Conservation (phyloP, 345 rosid genomes). For the Corchorus capsularis region DNA sequence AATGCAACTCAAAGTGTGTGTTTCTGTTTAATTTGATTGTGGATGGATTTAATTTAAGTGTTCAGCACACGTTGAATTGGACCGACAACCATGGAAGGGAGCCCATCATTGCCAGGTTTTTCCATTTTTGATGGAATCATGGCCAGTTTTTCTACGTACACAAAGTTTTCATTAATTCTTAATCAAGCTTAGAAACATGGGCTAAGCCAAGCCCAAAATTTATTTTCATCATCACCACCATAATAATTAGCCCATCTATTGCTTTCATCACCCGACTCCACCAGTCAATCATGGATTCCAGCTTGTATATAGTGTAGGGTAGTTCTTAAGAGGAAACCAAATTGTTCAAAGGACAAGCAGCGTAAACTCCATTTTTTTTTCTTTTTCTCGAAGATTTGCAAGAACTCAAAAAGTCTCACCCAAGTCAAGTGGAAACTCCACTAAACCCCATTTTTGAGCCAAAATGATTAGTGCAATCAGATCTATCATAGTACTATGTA, state of each 20-base stretch:
- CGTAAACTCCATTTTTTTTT: too few species aligned
- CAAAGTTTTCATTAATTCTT: too few species aligned
- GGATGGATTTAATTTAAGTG: background rate
- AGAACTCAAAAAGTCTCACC: background rate
- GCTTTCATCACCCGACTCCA: background rate
- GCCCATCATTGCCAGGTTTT: background rate
- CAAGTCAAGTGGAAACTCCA: background rate
- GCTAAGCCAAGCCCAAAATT: too few species aligned
- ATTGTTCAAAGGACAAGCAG: too few species aligned
- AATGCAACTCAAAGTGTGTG: too few species aligned
- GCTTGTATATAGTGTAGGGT: background rate
- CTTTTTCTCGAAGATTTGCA: background rate
- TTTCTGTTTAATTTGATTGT: background rate
- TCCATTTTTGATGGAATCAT: background rate
- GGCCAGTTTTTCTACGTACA: background rate
- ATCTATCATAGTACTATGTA: background rate
- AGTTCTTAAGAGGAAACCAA: too few species aligned
- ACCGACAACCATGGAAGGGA: background rate
- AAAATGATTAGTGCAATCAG: background rate
- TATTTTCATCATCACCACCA: background rate
- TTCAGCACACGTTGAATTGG: background rate
- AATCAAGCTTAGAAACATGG: too few species aligned
- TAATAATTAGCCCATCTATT: background rate
- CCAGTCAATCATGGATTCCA: background rate
- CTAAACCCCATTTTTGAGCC: background rate